Evolutionary conservation across 2,329 filamentous ascomycete genomes (phyloP).

Genomic region (Bimuria novae-zelandiae): DNA sequence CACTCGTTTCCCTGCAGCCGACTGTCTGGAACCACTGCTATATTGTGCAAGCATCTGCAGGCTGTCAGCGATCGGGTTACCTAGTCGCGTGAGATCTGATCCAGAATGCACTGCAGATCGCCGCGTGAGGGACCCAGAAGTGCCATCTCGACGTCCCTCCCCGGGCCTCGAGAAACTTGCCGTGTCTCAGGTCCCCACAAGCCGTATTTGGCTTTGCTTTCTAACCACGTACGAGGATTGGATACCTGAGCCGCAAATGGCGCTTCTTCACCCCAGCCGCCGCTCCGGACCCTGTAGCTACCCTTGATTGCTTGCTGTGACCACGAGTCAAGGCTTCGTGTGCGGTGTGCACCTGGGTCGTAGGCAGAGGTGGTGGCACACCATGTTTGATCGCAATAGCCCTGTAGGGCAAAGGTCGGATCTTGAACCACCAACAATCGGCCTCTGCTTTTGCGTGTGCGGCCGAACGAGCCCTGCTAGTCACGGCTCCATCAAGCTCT

Average conservation of each 20-base stretch:
- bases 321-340: slow-evolving; percentile 9
- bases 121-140: slow-evolving; percentile 25
- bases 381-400: slow-evolving; percentile 26
- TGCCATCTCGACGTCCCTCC: slow-evolving; percentile 27
- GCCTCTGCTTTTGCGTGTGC: slow-evolving; percentile 33
- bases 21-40: slow-evolving; percentile 25
- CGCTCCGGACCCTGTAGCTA: slow-evolving; percentile 3
- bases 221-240: neutral
- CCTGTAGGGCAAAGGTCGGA: slow-evolving; percentile 27
- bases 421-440: slow-evolving; percentile 33
- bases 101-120: slow-evolving; percentile 35
- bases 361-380: slow-evolving; percentile 19
- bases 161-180: slow-evolving; percentile 3
- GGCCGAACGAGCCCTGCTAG: slow-evolving; percentile 30
- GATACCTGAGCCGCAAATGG: neutral
- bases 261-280: slow-evolving; percentile 3
- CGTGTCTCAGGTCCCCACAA: slow-evolving; percentile 26
- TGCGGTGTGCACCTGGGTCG: neutral
- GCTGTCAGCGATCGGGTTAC: slow-evolving; percentile 31
- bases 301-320: slow-evolving; percentile 7
- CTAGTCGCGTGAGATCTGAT: slow-evolving; percentile 35
- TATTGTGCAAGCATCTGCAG: slow-evolving; percentile 31
- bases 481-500: slow-evolving; percentile 34
- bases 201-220: slow-evolving; percentile 1
- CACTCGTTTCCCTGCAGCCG: slow-evolving; percentile 30